Evolutionary conservation across 164 flowering plant genomes (phyloP), one percentile per base, ranked within the genome.

Genomic region (Nymphaea colorata): DNA sequence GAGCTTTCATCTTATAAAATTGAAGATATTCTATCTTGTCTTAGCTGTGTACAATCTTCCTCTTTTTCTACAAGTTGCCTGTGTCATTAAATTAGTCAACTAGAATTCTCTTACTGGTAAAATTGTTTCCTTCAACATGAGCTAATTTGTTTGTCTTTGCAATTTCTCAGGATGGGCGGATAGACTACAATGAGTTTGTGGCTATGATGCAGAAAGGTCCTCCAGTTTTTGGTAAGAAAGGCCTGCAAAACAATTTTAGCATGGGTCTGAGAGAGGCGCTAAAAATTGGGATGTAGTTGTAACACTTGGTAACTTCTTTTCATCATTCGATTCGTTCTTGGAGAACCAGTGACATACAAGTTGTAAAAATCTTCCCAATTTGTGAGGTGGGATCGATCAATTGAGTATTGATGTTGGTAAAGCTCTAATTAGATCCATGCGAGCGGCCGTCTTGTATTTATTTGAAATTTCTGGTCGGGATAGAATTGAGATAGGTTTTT

Each of bases 151-250:
- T 6, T 62, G 14, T 62, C 18, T 64, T 42, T 64, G 12, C 16
- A 15, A 41, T 42, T 64, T 42, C n/a, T 25, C 90, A 91, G 97
- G 98, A 91, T 72, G 98, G 96, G 0, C 82, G 85, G 36, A 91
- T 91, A 63, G 96, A 91, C 64, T 91, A 85, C 79, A 85, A 84
- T 41, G 97, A 91, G 75, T 91, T 91, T 73, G 96, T 86, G 69
- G 85, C 85, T 7, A 89, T 89, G 98, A 91, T 91, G 98, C 87
- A 85, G 66, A 80, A 83, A 43, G 93, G 88, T 45, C 84, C 78
- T 70, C 72, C 74, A 6, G 87, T 82, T 67, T 79, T 87, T 63
- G 84, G 75, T 55, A 81, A 70, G 79, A 85, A 76, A 69, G 82
- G 73, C 42, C 44, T 53, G 8, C 78, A 77, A 64, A 76, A 42